Percentiles rank a stretch among this genome's conserved stretches.
Conservation (phyloP, 2,329 filamentous ascomycete species). For the Dactylellina leptospora region DNA sequence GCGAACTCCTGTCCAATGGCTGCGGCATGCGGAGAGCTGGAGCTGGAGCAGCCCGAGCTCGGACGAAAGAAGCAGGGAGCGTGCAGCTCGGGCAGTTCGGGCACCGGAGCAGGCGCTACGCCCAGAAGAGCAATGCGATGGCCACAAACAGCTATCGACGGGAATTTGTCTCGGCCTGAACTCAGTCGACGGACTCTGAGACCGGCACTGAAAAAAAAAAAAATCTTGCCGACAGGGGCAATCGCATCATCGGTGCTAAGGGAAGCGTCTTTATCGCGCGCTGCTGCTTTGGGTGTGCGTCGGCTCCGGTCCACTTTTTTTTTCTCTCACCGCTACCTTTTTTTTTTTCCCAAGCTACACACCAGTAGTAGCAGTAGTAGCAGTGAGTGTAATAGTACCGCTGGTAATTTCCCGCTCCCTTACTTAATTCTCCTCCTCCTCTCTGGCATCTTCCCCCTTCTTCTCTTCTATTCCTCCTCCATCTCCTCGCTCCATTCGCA, state of each 20-base stretch:
- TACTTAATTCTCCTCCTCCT: slow-evolving; percentile 47
- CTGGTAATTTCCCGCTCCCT: too few species aligned
- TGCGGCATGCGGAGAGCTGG: slow-evolving; percentile 31
- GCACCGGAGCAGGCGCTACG: slow-evolving; percentile 32
- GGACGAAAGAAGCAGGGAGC: slow-evolving; percentile 34
- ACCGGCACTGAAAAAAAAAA: too few species aligned
- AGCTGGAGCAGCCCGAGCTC: slow-evolving; percentile 40
- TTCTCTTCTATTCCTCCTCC: neutral
- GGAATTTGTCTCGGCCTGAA: neutral
- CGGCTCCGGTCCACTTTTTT: slow-evolving; percentile 4
- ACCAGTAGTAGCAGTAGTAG: neutral
- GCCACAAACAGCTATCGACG: neutral
- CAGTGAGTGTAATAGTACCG: too few species aligned
- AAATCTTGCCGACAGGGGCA: slow-evolving; percentile 29
- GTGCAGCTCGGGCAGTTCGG: slow-evolving; percentile 47
- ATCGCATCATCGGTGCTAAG: slow-evolving; percentile 48
- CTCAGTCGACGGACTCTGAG: too few species aligned
- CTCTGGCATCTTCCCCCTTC: neutral
- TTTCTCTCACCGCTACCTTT: slow-evolving; percentile 17
- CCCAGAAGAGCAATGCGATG: slow-evolving; percentile 19
- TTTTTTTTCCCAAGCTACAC: slow-evolving; percentile 20
- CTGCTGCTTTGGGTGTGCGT: slow-evolving; percentile 6
- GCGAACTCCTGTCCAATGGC: slow-evolving; percentile 52
- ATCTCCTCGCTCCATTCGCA: slow-evolving; percentile 17
- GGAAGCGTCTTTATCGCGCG: slow-evolving; percentile 22